phyloP scores from a whole-genome alignment of 495 filamentous ascomycete species.

The Hypomontagnella monticulosa region DNA sequence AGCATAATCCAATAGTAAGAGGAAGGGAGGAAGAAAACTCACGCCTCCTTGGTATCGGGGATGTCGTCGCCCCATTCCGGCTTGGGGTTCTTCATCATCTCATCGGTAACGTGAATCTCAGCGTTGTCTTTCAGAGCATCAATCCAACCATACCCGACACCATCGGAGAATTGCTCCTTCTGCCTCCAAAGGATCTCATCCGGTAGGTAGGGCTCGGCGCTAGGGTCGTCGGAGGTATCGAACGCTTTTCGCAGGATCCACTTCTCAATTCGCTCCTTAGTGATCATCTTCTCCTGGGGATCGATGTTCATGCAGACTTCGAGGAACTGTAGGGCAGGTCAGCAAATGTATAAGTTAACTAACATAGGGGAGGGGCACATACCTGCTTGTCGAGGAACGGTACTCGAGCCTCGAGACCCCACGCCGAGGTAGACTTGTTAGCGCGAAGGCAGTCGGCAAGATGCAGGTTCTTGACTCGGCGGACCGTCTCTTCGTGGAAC shows the following conservation, averaged over 20 bases:
- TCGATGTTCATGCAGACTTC: conserved; percentile 92
- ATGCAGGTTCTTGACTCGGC: conserved; percentile 94
- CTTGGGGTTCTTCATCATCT: conserved; percentile 97
- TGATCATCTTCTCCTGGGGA: conserved; percentile 94
- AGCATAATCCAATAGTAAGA: conserved; percentile 22
- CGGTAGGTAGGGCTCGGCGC: conserved; percentile 82
- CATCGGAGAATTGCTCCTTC: conserved; percentile 99
- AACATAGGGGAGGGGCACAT: conserved; percentile 21
- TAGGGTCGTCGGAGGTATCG: conserved; percentile 87
- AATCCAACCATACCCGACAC: conserved; percentile 99
- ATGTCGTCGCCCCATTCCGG: conserved; percentile 90
- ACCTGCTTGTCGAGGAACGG: conserved; percentile 95
- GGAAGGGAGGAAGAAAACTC: conserved; percentile 47
- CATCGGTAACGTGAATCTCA: conserved; percentile 86
- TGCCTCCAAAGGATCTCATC: conserved; percentile 96
- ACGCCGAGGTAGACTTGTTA: conserved; percentile 99
- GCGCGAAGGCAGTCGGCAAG: conserved; percentile 93
- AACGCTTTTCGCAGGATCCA: conserved; percentile 97
- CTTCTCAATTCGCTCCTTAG: conserved; percentile 90
- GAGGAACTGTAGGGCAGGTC: conserved; percentile 72
- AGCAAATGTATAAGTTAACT: background rate
- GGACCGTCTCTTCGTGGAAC: conserved; percentile 93
- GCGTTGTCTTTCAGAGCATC: conserved; percentile 95
- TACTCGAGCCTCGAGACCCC: conserved; percentile 97
- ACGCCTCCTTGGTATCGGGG: conserved; percentile 96